Evolutionary conservation across 805 yeast species (phyloP), one percentile per base, ranked within the genome.

Genomic region (Wickerhamiella sorbophila): DNA sequence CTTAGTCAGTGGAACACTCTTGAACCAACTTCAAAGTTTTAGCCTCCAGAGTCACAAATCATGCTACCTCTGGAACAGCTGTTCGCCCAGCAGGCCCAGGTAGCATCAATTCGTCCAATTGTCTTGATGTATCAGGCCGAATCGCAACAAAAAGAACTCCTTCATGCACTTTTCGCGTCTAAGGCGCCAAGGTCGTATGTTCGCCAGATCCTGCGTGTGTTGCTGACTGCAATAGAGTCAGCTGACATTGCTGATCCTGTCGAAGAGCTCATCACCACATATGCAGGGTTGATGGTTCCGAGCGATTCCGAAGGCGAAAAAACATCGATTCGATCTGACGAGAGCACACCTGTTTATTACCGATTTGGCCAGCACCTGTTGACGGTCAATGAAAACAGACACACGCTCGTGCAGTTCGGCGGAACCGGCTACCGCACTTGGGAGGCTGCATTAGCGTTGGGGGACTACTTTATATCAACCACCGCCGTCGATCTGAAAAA

Each of bases 381-480:
- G n/a, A 39, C 20, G 14, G 40, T 55, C 24, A 26, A 31, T 9
- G 63, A 58, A 41, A 45, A 44, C 14, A 44, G 56, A 16, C 41
- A 45, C 22, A 41, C 57, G 9, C 47, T 63, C 18, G 48, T 57
- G 17, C 51, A 51, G 4, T 48, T 41, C n/a, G 94, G 93, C 4
- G 79, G 94, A 1, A 88, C 96, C 0, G 96, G 96, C 0, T 61
- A 75, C 42, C 64, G 96, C 33, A 88, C 96, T 0, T 87, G 96
- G 97, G 95, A 85, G 54, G 96, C 95, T 2, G 80, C 94, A 0
- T 50, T 82, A 5, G 83, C 66, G 41, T 59, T 88, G 5, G 63
- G 79, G 1, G 67, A 75, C 31, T 79, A 62, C 50, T 49, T 82
- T 14, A 48, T 63, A 1, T 39, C 46, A 21, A 27, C 29, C 44